Evolutionary conservation across 148 eudicot genomes (phyloP).

Genomic region (Rhododendron vialii): DNA sequence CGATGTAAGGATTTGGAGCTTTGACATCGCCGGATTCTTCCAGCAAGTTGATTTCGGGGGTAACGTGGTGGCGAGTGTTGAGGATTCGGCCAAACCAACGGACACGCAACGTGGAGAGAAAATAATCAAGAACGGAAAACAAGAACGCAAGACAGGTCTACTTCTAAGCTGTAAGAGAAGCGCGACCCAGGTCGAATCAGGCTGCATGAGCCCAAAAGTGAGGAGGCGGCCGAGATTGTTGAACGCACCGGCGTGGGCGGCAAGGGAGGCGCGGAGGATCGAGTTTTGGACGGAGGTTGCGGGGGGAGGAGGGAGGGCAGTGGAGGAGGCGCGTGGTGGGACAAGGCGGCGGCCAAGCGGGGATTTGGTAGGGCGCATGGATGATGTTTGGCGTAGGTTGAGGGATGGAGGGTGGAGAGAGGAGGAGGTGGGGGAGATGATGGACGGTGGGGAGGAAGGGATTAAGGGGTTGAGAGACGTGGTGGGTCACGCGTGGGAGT

Average conservation of each 20-base stretch:
- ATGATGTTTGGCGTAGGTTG: conserved; percentile 30
- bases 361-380: conserved; percentile 30
- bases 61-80: neutral
- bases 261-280: conserved; percentile 37
- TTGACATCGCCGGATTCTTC: conserved; percentile 59
- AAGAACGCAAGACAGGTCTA: neutral
- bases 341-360: conserved; percentile 24
- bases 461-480: neutral
- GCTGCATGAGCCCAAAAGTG: too few species aligned
- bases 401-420: conserved; percentile 49
- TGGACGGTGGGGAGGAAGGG: conserved; percentile 18
- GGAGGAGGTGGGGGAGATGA: conserved; percentile 49
- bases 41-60: conserved; percentile 28
- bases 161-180: too few species aligned
- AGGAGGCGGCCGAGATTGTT: neutral
- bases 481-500: conserved; percentile 13
- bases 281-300: conserved; percentile 44
- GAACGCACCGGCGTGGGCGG: conserved; percentile 46
- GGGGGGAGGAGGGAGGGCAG: conserved; percentile 3
- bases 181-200: too few species aligned
- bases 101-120: neutral
- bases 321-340: neutral
- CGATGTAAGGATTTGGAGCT: conserved; percentile 30
- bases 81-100: conserved; percentile 2
- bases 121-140: neutral